Percentiles rank a stretch among this genome's conserved stretches.
Evolutionary conservation across 1,284 basidiomycete species (phyloP).

Genomic region (Fomitiporia mediterranea): DNA sequence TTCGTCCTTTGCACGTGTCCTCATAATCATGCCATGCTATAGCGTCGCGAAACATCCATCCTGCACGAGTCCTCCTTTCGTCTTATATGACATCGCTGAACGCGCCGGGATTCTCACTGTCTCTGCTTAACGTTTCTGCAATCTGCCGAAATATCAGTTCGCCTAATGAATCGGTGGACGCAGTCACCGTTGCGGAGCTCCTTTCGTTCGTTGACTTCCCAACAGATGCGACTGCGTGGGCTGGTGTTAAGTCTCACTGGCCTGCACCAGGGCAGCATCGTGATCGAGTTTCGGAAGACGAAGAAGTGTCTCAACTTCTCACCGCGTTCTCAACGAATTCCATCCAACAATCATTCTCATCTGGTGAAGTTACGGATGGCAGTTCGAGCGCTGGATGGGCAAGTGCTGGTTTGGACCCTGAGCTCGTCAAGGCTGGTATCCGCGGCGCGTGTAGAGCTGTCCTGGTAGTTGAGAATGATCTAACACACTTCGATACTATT

Average conservation of each 20-base stretch:
- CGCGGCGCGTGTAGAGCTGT: constrained; percentile 32
- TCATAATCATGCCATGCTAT: neutral
- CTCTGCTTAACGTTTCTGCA: constrained; percentile 33
- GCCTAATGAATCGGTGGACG: constrained; percentile 23
- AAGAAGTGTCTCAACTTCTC: constrained; percentile 1
- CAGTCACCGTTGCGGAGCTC: constrained; percentile 26
- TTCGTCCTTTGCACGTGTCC: neutral
- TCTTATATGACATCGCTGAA: constrained; percentile 44
- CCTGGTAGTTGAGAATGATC: constrained; percentile 34
- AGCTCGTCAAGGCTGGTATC: constrained; percentile 27
- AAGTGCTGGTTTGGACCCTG: constrained; percentile 13
- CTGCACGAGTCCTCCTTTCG: constrained; percentile 24
- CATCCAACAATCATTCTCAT: neutral
- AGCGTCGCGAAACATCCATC: constrained; percentile 4
- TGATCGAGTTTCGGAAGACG: constrained; percentile 10
- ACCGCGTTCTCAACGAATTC: neutral
- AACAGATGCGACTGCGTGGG: constrained; percentile 37
- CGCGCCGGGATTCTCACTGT: constrained; percentile 41
- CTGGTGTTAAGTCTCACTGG: constrained; percentile 29
- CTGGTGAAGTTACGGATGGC: neutral
- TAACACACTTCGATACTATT: constrained; percentile 40
- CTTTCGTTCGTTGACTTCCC: constrained; percentile 36
- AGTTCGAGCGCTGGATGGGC: neutral
- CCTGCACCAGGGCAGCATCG: constrained; percentile 7
- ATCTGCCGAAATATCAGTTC: neutral